Evolutionary conservation across 768 basidiomycete species (phyloP).

Genomic region (Amanita pallidorosea): DNA sequence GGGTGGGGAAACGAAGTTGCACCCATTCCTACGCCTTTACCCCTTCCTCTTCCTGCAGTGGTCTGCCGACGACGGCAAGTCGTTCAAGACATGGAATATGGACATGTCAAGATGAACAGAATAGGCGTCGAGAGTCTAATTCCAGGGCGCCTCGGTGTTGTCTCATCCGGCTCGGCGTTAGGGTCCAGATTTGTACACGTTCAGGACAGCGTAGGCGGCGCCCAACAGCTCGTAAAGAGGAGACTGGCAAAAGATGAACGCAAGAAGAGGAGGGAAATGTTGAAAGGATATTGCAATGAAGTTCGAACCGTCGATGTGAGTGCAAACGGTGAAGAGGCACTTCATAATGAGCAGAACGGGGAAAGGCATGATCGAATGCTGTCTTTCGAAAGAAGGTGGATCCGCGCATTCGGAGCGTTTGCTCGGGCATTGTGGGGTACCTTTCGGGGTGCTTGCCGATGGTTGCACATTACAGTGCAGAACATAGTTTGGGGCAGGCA

Average conservation of each 20-base stretch:
- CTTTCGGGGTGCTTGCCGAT: conserved; percentile 10
- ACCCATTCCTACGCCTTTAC: conserved; percentile 23
- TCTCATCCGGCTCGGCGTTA: neutral
- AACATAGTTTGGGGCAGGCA: conserved; percentile 7
- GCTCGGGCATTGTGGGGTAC: conserved; percentile 16
- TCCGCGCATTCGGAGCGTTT: conserved; percentile 12
- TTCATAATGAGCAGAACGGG: conserved; percentile 6
- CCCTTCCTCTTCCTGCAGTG: neutral
- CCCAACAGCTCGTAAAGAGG: neutral
- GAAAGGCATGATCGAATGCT: conserved; percentile 7
- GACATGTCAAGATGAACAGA: conserved; percentile 2
- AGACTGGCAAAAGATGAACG: neutral
- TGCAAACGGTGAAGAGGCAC: conserved; percentile 1
- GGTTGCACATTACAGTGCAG: conserved; percentile 9
- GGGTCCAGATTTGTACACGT: conserved; percentile 3
- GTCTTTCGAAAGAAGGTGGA: conserved; percentile 6
- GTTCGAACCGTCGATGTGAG: conserved; percentile 4
- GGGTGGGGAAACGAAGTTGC: conserved; percentile 72
- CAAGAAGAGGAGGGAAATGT: neutral
- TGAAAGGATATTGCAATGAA: conserved; percentile 4
- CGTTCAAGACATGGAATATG: conserved; percentile 9
- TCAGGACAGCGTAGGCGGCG: neutral
- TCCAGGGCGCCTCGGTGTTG: conserved; percentile 1
- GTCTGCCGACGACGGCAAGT: conserved; percentile 3
- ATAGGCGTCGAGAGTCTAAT: conserved; percentile 6